Conservation (phyloP, 2,329 filamentous ascomycete genomes). For the Nannizziopsis arthrosporioides region DNA sequence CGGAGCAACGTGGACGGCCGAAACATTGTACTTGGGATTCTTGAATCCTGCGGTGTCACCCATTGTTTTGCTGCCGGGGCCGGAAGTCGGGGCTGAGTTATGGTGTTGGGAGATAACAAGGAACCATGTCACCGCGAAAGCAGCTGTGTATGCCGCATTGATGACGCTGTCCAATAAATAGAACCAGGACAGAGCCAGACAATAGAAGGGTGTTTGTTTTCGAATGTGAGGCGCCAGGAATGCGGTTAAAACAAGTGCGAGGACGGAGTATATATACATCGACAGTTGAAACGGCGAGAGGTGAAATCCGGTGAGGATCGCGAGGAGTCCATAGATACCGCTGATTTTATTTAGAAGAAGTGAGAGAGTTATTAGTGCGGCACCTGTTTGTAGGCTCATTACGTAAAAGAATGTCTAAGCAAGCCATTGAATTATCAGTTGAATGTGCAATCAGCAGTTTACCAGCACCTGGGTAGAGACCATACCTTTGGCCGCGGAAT, state of each 20-base stretch:
- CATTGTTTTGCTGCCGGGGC: constrained; percentile 46
- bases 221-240: constrained; percentile 71
- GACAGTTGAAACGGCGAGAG: constrained; percentile 73
- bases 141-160: constrained; percentile 69
- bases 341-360: constrained; percentile 87
- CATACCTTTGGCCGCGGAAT: constrained; percentile 40
- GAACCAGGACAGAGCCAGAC: constrained; percentile 69
- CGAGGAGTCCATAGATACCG: constrained; percentile 79
- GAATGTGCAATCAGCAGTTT: not conserved
- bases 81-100: constrained; percentile 33
- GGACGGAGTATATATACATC: constrained; percentile 80
- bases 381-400: constrained; percentile 75
- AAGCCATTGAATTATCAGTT: not conserved
- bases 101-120: constrained; percentile 54
- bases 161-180: constrained; percentile 73
- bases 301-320: constrained; percentile 73
- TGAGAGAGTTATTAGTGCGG: constrained; percentile 70
- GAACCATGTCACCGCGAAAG: constrained; percentile 81
- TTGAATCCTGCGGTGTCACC: constrained; percentile 55
- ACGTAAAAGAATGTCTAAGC: constrained; percentile 68
- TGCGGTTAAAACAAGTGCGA: constrained; percentile 55
- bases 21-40: constrained; percentile 49
- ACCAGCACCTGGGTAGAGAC: not conserved
- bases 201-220: constrained; percentile 64
- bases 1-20: constrained; percentile 45